Evolutionary conservation across 2,329 filamentous ascomycete genomes (phyloP), one percentile per base, ranked within the genome.

Genomic region (Sporothrix schenckii): DNA sequence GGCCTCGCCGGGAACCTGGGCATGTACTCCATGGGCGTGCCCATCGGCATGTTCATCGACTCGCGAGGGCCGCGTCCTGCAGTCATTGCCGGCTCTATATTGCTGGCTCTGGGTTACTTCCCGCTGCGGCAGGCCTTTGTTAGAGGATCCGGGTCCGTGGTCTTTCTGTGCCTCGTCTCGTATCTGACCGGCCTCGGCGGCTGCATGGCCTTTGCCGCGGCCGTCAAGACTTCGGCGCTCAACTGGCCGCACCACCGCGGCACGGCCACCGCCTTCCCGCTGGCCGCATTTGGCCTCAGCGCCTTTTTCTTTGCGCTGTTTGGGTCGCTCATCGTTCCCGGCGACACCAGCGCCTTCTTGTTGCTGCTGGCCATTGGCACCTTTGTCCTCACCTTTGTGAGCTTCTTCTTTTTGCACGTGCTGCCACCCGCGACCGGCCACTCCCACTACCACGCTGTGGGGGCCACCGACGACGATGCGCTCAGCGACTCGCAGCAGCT

Each of bases 301-400:
- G 95, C 95, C 69, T 95, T 99, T 81, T 97, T 98, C 83, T 99
- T 97, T 81, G 94, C 95, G 0, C 85, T 90, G 2, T 81, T 96
- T 47, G 92, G 93, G 27, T 88, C 88, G 21, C 77, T 96, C 61
- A 82, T 92, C 53, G 94, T 97, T 77, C 92, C 92, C 2, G 92
- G 93, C 52, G 89, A 96, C 76, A 95, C 93, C 0, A 90, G 91
- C 69, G 87, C 87, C 52, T 94, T 97, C 75, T 84, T 99, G 70
- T 83, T 94, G 73, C 82, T 98, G 39, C 84, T 99, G 53, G 89
- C 93, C 3, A 84, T 88, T 73, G 94, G 93, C 19, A 97, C 94
- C 0, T 92, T 90, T 72, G 81, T 86, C 65, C 84, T 98, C 75
- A 90, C 91, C 4, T 86, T 96, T 68, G 78, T 89, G 30, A 91